These are phyloP conservation scores for Malassezia nana DNA, from an alignment of 1,284 basidiomycete genomes.

Conservation along the genomic window DNA sequence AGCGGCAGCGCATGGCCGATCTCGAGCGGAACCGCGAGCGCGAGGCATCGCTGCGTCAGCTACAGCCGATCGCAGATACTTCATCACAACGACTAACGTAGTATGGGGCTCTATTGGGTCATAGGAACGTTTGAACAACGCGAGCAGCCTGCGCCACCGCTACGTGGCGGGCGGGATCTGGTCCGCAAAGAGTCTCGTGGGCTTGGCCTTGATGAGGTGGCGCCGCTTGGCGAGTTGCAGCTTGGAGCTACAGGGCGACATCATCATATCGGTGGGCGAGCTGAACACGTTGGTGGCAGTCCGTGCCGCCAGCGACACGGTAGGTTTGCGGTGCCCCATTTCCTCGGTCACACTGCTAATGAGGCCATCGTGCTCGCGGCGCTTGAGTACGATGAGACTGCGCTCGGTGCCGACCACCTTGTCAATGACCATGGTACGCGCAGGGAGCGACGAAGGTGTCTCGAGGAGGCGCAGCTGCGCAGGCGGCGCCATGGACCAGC, in stretches of 20 bases:
- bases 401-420: constrained; percentile 14
- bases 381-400: constrained; percentile 41
- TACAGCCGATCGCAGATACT: constrained; percentile 24
- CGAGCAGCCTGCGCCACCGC: neutral
- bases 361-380: constrained; percentile 35
- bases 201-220: constrained; percentile 43
- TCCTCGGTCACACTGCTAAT: constrained; percentile 39
- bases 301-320: constrained; percentile 34
- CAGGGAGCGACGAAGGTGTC: constrained; percentile 39
- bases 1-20: constrained; percentile 30
- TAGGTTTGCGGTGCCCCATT: constrained; percentile 37
- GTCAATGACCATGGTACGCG: constrained; percentile 39
- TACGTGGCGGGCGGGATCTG: neutral
- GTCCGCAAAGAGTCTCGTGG: constrained; percentile 39
- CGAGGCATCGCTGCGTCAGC: constrained; percentile 29
- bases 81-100: neutral
- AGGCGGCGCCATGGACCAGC: neutral
- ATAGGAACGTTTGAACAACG: constrained; percentile 7
- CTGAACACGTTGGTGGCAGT: constrained; percentile 40
- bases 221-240: constrained; percentile 45
- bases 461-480: constrained; percentile 31
- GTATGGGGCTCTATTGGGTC: neutral
- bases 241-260: constrained; percentile 46
- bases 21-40: constrained; percentile 30
- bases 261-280: constrained; percentile 44